Evolutionary conservation across 495 filamentous ascomycete genomes (phyloP).

Genomic region (Aspergillus cristatus): DNA sequence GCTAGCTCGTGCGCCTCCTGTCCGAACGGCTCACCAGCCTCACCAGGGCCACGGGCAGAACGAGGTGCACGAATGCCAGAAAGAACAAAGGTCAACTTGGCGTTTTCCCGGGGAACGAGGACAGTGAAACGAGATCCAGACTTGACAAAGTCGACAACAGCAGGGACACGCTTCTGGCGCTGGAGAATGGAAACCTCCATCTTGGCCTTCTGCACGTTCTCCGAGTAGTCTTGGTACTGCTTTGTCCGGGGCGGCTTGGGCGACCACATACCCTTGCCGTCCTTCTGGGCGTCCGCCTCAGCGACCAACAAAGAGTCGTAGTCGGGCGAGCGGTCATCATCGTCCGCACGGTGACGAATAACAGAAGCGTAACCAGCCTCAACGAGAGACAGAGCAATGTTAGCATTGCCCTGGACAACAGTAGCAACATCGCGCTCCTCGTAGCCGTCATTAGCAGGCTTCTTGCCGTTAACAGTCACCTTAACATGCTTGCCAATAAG

Average conservation of each 20-base stretch:
- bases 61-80: constrained; percentile 89
- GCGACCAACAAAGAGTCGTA: constrained; percentile 89
- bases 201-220: constrained; percentile 90
- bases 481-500: constrained; percentile 92
- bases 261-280: constrained; percentile 90
- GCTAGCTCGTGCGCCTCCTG: constrained; percentile 90
- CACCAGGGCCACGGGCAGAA: constrained; percentile 69
- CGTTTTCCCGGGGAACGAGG: constrained; percentile 83
- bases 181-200: constrained; percentile 77
- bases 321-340: constrained; percentile 81
- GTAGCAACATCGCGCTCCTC: constrained; percentile 94
- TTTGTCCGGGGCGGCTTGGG: constrained; percentile 71
- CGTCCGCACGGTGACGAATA: constrained; percentile 86
- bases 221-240: constrained; percentile 80
- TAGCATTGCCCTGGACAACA: constrained; percentile 72
- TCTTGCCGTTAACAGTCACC: constrained; percentile 80
- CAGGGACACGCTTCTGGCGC: constrained; percentile 86
- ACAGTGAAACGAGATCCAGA: constrained; percentile 90
- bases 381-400: constrained; percentile 74
- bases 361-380: constrained; percentile 90
- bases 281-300: constrained; percentile 76
- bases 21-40: constrained; percentile 87
- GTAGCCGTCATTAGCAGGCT: constrained; percentile 80
- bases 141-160: constrained; percentile 94
- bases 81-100: constrained; percentile 91